A percentile compares a stretch with the other conserved stretches of the same genome.
phyloP scores from a whole-genome alignment of 2,329 filamentous ascomycete species.

The Monosporascus sp. region DNA sequence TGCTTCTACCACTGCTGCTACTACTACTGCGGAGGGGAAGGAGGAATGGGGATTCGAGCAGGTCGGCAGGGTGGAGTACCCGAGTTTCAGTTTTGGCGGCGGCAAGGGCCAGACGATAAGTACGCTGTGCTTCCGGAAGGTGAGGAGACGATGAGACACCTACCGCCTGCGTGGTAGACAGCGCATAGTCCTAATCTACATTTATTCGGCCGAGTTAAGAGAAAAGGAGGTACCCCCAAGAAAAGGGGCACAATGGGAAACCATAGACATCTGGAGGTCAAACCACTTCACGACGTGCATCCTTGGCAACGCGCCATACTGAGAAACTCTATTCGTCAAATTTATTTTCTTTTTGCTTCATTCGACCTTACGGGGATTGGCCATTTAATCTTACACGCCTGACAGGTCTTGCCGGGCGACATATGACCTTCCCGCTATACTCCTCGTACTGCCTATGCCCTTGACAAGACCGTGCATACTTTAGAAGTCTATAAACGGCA shows the following conservation, averaged over 20 bases:
- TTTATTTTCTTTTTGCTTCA: neutral
- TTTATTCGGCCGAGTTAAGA: neutral
- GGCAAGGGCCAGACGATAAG: conserved; percentile 84
- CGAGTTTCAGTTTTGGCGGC: conserved; percentile 83
- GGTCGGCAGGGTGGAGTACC: conserved; percentile 70
- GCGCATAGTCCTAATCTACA: neutral
- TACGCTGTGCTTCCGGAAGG: conserved; percentile 70
- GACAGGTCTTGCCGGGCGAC: neutral
- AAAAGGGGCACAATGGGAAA: neutral
- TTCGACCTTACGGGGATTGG: neutral
- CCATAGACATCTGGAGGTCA: neutral
- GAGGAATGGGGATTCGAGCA: conserved; percentile 47
- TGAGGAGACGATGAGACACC: conserved; percentile 16
- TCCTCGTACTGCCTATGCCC: neutral
- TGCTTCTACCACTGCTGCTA: too few species aligned
- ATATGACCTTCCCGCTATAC: neutral
- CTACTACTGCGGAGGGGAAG: neutral
- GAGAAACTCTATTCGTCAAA: neutral
- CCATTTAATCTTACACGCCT: neutral
- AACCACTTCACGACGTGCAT: neutral
- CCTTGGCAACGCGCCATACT: neutral
- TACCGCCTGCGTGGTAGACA: neutral
- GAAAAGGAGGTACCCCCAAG: neutral
- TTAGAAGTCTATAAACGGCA: neutral
- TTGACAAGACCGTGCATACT: neutral